Percentiles rank a stretch among this genome's conserved stretches.
phyloP scores from a whole-genome alignment of 2,329 filamentous ascomycete species.

The Ascochyta clinopodiicola region DNA sequence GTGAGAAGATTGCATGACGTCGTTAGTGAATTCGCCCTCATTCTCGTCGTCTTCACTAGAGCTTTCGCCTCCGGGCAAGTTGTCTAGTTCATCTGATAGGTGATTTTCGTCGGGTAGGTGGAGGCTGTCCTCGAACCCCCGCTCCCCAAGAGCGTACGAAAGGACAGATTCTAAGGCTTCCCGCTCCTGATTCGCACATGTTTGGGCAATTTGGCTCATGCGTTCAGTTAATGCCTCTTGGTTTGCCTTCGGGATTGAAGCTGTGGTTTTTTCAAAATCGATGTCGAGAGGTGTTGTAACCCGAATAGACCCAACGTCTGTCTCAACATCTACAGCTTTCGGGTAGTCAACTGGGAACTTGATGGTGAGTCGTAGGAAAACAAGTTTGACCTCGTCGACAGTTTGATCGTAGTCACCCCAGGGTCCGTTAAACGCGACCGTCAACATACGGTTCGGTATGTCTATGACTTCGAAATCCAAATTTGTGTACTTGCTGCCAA shows the following conservation, averaged over 20 bases:
- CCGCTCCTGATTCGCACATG: conserved; percentile 59
- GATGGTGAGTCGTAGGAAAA: conserved; percentile 64
- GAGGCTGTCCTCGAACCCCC: conserved; percentile 64
- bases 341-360: conserved; percentile 66
- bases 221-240: conserved; percentile 57
- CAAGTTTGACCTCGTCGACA: conserved; percentile 47
- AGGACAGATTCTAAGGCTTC: conserved; percentile 68
- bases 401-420: conserved; percentile 57
- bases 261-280: conserved; percentile 63
- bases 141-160: conserved; percentile 66
- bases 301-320: conserved; percentile 34
- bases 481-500: conserved; percentile 66
- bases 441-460: conserved; percentile 59
- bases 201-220: conserved; percentile 61
- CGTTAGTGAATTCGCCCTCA: conserved; percentile 58
- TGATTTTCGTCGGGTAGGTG: conserved; percentile 60
- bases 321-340: conserved; percentile 50
- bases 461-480: conserved; percentile 66
- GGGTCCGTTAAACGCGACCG: conserved; percentile 65
- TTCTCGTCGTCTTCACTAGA: conserved; percentile 83
- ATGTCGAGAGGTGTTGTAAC: conserved; percentile 57
- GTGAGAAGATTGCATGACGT: conserved; percentile 61
- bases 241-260: conserved; percentile 58
- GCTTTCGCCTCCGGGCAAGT: conserved; percentile 67
- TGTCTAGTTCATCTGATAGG: conserved; percentile 51